These are phyloP conservation scores for Trichophyton verrucosum DNA, from an alignment of 2,329 filamentous ascomycete genomes.

Conservation along the genomic window DNA sequence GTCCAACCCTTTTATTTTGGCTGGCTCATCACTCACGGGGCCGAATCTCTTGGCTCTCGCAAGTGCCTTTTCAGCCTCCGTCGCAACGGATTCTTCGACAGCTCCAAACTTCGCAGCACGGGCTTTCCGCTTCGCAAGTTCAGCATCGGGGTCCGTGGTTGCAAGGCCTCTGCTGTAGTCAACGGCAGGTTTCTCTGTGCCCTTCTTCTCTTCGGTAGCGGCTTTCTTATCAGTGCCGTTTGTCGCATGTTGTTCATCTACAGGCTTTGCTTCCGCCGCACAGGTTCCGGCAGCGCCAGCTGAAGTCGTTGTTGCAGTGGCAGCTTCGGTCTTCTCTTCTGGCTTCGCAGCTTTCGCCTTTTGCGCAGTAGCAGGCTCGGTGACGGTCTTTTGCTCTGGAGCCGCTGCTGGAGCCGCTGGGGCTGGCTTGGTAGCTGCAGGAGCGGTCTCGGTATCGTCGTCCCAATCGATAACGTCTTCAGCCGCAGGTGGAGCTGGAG, in stretches of 20 bases:
- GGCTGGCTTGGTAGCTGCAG: conserved; percentile 28
- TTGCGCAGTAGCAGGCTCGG: conserved; percentile 27
- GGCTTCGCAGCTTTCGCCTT: conserved; percentile 27
- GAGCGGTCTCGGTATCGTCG: conserved; percentile 26
- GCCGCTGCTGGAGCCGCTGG: conserved; percentile 29
- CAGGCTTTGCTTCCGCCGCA: conserved; percentile 11
- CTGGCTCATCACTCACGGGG: conserved; percentile 18
- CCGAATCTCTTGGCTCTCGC: conserved; percentile 39
- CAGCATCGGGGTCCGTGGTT: conserved; percentile 33
- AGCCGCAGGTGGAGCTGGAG: conserved; percentile 7
- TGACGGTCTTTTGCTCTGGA: conserved; percentile 29
- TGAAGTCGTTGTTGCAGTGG: background rate
- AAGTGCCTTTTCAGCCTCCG: conserved; percentile 34
- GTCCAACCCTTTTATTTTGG: conserved; percentile 32
- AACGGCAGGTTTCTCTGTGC: conserved; percentile 20
- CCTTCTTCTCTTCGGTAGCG: conserved; percentile 17
- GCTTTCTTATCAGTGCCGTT: conserved; percentile 15
- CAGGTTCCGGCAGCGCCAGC: conserved; percentile 5
- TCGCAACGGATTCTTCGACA: conserved; percentile 28
- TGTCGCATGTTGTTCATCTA: conserved; percentile 13
- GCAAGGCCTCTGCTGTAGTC: conserved; percentile 33
- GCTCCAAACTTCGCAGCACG: conserved; percentile 39
- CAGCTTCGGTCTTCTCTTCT: conserved; percentile 11
- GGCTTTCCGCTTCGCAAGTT: conserved; percentile 37
- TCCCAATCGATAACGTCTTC: conserved; percentile 37